Evolutionary conservation across 2,329 filamentous ascomycete genomes (phyloP).

Genomic region (Cladorrhinum sp.): DNA sequence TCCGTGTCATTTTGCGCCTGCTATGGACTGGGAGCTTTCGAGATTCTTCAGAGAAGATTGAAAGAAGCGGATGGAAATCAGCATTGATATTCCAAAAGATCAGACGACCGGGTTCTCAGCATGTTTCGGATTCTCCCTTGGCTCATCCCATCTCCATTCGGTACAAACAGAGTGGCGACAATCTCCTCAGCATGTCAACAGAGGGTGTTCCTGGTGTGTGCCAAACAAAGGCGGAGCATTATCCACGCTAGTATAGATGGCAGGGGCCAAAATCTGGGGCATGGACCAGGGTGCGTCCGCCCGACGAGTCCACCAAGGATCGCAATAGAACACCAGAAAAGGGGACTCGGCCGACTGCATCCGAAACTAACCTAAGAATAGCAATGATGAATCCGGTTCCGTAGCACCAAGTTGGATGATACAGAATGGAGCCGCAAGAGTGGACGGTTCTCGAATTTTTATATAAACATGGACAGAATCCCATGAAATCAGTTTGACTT

Average conservation of each 20-base stretch:
- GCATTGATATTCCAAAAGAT: neutral
- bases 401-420: neutral
- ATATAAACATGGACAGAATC: slow-evolving; percentile 7
- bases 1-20: neutral
- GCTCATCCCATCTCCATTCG: neutral
- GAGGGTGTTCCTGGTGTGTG: neutral
- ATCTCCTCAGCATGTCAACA: neutral
- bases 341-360: neutral
- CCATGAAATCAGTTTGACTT: neutral
- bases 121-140: neutral
- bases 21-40: neutral
- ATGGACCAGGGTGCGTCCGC: neutral
- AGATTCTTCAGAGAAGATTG: neutral
- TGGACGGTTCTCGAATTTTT: neutral
- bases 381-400: neutral
- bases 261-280: slow-evolving; percentile 6
- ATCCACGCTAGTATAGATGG: neutral
- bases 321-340: neutral
- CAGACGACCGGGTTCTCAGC: neutral
- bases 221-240: neutral
- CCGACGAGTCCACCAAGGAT: neutral
- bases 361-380: slow-evolving; percentile 9
- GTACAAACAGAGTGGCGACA: neutral
- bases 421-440: neutral
- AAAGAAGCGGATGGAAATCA: neutral